Evolutionary conservation across 2,329 filamentous ascomycete species (phyloP).

Genomic region (Phaeosphaeria sp.): DNA sequence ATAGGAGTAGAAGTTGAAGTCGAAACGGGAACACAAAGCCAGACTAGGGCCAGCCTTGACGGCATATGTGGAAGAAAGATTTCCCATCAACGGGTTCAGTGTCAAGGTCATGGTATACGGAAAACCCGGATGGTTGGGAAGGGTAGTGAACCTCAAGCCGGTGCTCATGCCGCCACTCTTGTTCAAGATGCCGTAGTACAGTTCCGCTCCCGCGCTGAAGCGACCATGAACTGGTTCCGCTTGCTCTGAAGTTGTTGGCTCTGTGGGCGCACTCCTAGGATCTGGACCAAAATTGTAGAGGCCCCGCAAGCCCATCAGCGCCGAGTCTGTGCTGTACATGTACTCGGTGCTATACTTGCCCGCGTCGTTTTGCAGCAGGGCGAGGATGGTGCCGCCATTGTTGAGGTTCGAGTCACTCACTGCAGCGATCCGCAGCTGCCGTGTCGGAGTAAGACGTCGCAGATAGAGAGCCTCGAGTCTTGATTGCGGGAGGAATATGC

Average conservation of each 20-base stretch:
- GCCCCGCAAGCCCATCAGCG: slow-evolving; percentile 83
- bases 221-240: slow-evolving; percentile 72
- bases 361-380: slow-evolving; percentile 78
- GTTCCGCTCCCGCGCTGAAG: slow-evolving; percentile 88
- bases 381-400: slow-evolving; percentile 78
- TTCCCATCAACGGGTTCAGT: slow-evolving; percentile 92
- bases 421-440: slow-evolving; percentile 80
- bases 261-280: slow-evolving; percentile 49
- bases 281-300: slow-evolving; percentile 94
- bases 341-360: slow-evolving; percentile 90
- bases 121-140: slow-evolving; percentile 80
- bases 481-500: slow-evolving; percentile 82
- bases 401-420: slow-evolving; percentile 75
- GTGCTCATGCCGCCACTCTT: slow-evolving; percentile 92
- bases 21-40: slow-evolving; percentile 86
- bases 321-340: slow-evolving; percentile 89
- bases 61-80: slow-evolving; percentile 88
- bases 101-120: slow-evolving; percentile 94
- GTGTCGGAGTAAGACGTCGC: slow-evolving; percentile 75
- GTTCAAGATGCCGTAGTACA: slow-evolving; percentile 95
- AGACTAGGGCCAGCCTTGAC: slow-evolving; percentile 84
- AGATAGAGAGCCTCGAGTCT: slow-evolving; percentile 87
- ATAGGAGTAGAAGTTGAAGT: slow-evolving; percentile 98
- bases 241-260: slow-evolving; percentile 29
- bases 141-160: slow-evolving; percentile 85